Evolutionary conservation across 2,329 filamentous ascomycete species (phyloP).

Genomic region (Huntiella savannae): DNA sequence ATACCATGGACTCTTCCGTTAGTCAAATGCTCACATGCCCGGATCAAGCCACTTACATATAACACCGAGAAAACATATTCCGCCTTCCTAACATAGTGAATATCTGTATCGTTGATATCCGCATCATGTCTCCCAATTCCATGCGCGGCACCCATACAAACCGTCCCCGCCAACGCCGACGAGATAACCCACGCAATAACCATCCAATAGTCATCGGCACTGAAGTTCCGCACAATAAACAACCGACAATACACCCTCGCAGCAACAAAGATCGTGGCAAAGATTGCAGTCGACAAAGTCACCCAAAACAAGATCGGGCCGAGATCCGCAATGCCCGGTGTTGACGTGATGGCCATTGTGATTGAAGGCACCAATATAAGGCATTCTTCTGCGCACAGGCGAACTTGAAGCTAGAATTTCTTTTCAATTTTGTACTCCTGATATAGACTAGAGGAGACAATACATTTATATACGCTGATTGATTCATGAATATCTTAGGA

Average conservation of each 20-base stretch:
- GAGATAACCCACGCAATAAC: conserved; percentile 57
- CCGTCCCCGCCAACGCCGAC: conserved; percentile 46
- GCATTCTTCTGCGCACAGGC: too few species aligned
- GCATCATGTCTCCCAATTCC: conserved; percentile 51
- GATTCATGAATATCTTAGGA: too few species aligned
- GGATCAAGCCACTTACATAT: conserved; percentile 27
- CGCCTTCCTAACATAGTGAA: conserved; percentile 32
- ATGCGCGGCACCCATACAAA: conserved; percentile 41
- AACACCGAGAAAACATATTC: conserved; percentile 48
- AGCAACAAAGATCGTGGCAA: conserved; percentile 57
- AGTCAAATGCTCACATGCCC: background rate
- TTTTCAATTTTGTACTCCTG: too few species aligned
- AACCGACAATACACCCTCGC: conserved; percentile 55
- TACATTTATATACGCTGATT: too few species aligned
- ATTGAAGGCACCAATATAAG: background rate
- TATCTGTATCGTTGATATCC: conserved; percentile 33
- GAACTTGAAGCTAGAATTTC: too few species aligned
- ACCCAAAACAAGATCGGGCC: conserved; percentile 48
- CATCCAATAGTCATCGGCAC: conserved; percentile 67
- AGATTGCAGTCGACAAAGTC: conserved; percentile 45
- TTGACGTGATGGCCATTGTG: conserved; percentile 6
- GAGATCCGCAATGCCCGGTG: conserved; percentile 24
- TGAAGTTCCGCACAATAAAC: conserved; percentile 51
- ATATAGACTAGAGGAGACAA: too few species aligned
- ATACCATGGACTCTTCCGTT: background rate